Evolutionary conservation across 2,329 filamentous ascomycete species (phyloP).

Genomic region (Fusarium chlamydosporum): DNA sequence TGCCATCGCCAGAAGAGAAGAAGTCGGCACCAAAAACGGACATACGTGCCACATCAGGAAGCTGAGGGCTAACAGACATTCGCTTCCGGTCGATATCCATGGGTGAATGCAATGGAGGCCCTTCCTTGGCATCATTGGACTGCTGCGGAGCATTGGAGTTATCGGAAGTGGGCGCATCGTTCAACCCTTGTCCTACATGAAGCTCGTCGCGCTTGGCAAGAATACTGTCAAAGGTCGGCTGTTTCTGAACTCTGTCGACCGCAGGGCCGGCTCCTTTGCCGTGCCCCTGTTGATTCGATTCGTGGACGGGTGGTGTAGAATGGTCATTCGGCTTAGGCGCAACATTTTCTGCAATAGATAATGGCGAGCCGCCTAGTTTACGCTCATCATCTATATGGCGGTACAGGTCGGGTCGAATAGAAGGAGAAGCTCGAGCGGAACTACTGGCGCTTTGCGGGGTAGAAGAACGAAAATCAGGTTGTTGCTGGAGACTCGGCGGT

Average conservation of each 20-base stretch:
- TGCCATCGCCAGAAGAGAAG: constrained; percentile 59
- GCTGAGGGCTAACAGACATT: constrained; percentile 68
- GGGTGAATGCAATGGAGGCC: constrained; percentile 27
- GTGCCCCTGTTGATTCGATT: constrained; percentile 20
- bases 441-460: constrained; percentile 45
- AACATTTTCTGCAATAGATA: constrained; percentile 69
- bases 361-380: constrained; percentile 69
- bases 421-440: constrained; percentile 67
- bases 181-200: background rate
- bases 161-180: constrained; percentile 13
- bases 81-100: constrained; percentile 48
- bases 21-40: constrained; percentile 73
- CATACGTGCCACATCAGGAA: constrained; percentile 71
- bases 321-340: constrained; percentile 56
- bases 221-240: constrained; percentile 45
- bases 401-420: constrained; percentile 84
- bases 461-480: constrained; percentile 45
- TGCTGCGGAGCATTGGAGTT: constrained; percentile 12
- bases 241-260: constrained; percentile 32
- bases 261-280: constrained; percentile 11
- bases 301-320: constrained; percentile 37
- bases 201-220: constrained; percentile 39
- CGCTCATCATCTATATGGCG: constrained; percentile 75
- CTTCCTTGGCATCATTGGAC: constrained; percentile 14
- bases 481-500: constrained; percentile 37